Percentiles rank a stretch among this genome's conserved stretches.
Conservation (phyloP, 169 alveolate genomes). For the Toxoplasma gondii region DNA sequence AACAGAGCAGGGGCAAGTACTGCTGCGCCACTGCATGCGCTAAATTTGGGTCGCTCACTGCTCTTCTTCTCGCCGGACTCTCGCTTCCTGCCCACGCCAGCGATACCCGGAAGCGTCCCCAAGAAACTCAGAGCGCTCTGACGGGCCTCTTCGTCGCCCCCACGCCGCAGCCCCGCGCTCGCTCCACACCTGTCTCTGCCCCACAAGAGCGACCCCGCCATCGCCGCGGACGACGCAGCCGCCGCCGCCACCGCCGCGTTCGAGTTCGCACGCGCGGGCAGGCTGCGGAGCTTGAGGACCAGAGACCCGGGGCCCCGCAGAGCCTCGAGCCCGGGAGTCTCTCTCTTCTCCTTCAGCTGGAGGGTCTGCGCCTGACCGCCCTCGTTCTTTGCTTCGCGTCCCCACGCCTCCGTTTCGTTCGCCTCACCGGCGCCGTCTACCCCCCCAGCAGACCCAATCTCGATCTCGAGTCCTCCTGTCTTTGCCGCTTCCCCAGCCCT, state of each 20-base stretch:
- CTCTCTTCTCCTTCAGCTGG: too few species aligned
- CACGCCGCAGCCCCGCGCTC: not conserved
- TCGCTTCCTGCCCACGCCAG: not conserved
- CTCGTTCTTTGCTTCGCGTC: too few species aligned
- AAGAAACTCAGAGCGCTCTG: not conserved
- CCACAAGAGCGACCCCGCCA: constrained; percentile 10
- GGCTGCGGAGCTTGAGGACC: not conserved
- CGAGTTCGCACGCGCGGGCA: not conserved
- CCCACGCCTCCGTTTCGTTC: not conserved
- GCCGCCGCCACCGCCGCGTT: not conserved
- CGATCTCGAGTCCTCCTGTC: too few species aligned
- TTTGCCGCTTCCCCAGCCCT: too few species aligned
- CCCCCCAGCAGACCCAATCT: too few species aligned
- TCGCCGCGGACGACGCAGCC: constrained; percentile 2
- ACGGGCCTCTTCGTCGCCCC: not conserved
- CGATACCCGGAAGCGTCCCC: not conserved
- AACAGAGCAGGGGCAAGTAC: too few species aligned
- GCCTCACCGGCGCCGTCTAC: not conserved
- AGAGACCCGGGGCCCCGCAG: too few species aligned
- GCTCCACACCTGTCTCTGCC: not conserved
- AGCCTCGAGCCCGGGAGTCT: too few species aligned
- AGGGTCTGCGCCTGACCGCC: too few species aligned
- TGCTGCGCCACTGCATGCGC: too few species aligned
- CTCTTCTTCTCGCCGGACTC: too few species aligned
- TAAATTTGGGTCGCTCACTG: too few species aligned